Conservation (phyloP, 164 flowering plant genomes). For the Liquidambar formosana region DNA sequence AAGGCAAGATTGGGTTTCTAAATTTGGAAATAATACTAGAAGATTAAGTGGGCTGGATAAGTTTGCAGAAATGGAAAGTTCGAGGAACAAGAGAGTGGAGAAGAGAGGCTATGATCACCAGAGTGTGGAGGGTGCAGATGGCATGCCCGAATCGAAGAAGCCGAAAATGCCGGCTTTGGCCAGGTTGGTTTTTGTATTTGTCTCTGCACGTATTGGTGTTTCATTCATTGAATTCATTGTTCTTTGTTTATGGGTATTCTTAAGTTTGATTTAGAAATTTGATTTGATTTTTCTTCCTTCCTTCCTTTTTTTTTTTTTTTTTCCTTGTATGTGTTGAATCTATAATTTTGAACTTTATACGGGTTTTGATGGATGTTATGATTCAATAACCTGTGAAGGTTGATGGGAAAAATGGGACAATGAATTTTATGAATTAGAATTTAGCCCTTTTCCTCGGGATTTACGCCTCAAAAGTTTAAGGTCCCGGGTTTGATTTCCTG, state of each 20-base stretch:
- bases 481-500: too few species aligned
- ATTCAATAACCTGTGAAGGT: not conserved
- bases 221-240: not conserved
- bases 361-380: not conserved
- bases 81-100: slow-evolving; percentile 28
- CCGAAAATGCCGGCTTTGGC: slow-evolving; percentile 50
- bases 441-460: too few species aligned
- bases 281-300: not conserved
- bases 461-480: too few species aligned
- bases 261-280: too few species aligned
- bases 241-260: not conserved
- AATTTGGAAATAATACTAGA: not conserved
- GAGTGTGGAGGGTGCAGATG: slow-evolving; percentile 27
- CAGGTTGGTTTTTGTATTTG: slow-evolving; percentile 37
- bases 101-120: slow-evolving; percentile 44
- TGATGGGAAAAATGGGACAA: not conserved
- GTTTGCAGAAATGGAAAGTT: slow-evolving; percentile 38
- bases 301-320: not conserved
- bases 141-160: slow-evolving; percentile 35
- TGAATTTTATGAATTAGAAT: not conserved
- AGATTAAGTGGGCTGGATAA: not conserved
- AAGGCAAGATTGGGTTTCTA: slow-evolving; percentile 3
- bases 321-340: not conserved
- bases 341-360: not conserved
- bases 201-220: not conserved